Evolutionary conservation across 2,329 filamentous ascomycete species (phyloP), one percentile per base, ranked within the genome.

Genomic region (Pseudonectria buxi): DNA sequence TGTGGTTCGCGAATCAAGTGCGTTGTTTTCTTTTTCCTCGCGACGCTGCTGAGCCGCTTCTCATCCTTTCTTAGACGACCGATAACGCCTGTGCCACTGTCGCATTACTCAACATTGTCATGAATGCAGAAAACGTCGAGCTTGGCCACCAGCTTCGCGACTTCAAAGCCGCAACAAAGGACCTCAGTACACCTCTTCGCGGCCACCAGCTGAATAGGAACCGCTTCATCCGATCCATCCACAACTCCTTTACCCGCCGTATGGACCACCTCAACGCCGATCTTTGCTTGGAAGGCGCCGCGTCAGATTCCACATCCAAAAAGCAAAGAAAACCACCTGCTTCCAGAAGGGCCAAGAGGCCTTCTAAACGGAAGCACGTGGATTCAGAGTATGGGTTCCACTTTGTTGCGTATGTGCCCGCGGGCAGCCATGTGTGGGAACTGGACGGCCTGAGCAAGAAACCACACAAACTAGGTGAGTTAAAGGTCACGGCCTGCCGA

Each of bases 1-100:
- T 96, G 13, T 98, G 92, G 90, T 96, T 95, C 58, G 88, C 89
- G 18, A 95, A 95, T 53, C 90, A 94, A 65, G 83, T 86, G 55
- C 14, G 64, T 50, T 22, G 15, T 18, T 2, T 10, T 18, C 14
- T 10, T n/a, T 16, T 10, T 2, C 24, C 18, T 12, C 14, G 22
- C 16, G 2, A 26, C 6, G 11, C 3, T 22, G 5, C 18, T 22
- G 18, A 13, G n/a, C 14, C 33, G 30, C 6, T 26, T 25, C 42
- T 51, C 26, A 55, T 7, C 24, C 25, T 18, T 7, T 24, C 14
- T 6, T 10, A 90, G 81, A 87, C 85, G 1, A 82, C 79, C 0
- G 72, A 76, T 36, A 94, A 94, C 59, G 83, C 87, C 16, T 98
- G 92, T 61, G 92, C 87, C 14, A 92, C 86, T n/a, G 78, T 95